These are phyloP conservation scores for Amanita phalloides DNA, from an alignment of 768 basidiomycete species.

Conservation along the genomic window DNA sequence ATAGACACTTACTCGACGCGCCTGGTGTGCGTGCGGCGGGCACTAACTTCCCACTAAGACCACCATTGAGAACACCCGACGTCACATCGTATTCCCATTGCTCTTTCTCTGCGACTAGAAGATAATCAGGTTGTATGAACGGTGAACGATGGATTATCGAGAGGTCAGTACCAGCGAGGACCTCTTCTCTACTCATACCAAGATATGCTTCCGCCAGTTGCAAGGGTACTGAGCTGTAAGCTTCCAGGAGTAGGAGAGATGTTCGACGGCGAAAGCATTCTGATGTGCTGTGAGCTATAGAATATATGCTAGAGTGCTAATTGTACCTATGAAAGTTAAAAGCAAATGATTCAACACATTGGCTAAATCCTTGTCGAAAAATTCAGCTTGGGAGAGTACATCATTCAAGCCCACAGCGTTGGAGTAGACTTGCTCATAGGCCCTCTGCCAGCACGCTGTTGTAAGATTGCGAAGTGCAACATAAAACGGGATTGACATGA, in stretches of 20 bases:
- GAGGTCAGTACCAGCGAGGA: constrained; percentile 23
- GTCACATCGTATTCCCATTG: constrained; percentile 44
- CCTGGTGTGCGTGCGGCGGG: background rate
- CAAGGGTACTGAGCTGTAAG: constrained; percentile 53
- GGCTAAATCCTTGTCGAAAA: constrained; percentile 34
- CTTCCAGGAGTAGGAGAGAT: constrained; percentile 43
- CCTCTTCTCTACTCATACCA: constrained; percentile 30
- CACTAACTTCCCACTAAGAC: background rate
- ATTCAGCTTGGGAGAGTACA: constrained; percentile 31
- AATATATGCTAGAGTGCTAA: background rate
- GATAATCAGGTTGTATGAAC: background rate
- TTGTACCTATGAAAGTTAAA: constrained; percentile 40
- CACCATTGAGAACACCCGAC: constrained; percentile 34
- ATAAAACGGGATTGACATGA: constrained; percentile 32
- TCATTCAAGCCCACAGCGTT: constrained; percentile 31
- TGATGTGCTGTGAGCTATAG: constrained; percentile 14
- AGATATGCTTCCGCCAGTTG: constrained; percentile 47
- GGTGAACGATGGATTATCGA: background rate
- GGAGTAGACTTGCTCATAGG: constrained; percentile 44
- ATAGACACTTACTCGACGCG: background rate
- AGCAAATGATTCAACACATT: constrained; percentile 33
- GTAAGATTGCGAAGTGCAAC: constrained; percentile 36
- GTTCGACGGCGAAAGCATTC: constrained; percentile 51
- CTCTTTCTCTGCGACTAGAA: constrained; percentile 28
- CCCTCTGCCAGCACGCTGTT: constrained; percentile 39